These are phyloP conservation scores for Piper betle DNA, from an alignment of 164 flowering plant species.

Conservation along the genomic window DNA sequence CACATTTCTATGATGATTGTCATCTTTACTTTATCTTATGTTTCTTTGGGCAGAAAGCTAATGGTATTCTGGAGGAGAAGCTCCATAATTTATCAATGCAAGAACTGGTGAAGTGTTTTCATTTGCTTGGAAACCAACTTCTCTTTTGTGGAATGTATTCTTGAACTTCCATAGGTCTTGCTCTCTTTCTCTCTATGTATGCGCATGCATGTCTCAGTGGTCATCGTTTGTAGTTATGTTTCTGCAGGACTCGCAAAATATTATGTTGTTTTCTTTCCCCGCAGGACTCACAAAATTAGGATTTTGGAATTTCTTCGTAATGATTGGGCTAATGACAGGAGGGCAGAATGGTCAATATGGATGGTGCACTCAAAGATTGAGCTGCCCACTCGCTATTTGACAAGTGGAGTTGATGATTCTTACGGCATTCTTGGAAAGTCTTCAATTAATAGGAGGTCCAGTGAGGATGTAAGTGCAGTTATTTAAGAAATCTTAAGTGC, in stretches of 20 bases:
- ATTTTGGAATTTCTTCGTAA: constrained; percentile 62
- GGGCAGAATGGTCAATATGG: constrained; percentile 99
- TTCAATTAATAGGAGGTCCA: constrained; percentile 37
- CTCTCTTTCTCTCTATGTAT: background rate
- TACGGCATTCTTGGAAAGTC: constrained; percentile 38
- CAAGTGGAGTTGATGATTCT: constrained; percentile 51
- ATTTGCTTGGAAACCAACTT: constrained; percentile 55
- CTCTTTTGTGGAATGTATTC: constrained; percentile 60
- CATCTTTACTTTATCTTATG: background rate
- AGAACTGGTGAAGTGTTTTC: constrained; percentile 26
- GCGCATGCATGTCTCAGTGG: too few species aligned
- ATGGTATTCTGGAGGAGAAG: constrained; percentile 24
- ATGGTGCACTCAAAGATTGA: constrained; percentile 94
- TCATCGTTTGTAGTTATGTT: too few species aligned
- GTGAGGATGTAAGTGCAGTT: constrained; percentile 45
- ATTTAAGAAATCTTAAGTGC: too few species aligned
- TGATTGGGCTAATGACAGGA: constrained; percentile 77
- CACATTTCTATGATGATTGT: too few species aligned
- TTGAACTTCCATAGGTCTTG: constrained; percentile 80
- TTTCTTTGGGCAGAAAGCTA: constrained; percentile 29
- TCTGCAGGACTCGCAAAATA: too few species aligned
- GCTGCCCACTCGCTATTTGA: constrained; percentile 75
- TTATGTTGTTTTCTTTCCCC: constrained; percentile 2
- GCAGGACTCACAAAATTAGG: constrained; percentile 53
- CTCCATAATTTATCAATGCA: constrained; percentile 34